Evolutionary conservation across 768 basidiomycete species (phyloP), one percentile per base, ranked within the genome.

Genomic region (Dictyophora rubrovolvata): DNA sequence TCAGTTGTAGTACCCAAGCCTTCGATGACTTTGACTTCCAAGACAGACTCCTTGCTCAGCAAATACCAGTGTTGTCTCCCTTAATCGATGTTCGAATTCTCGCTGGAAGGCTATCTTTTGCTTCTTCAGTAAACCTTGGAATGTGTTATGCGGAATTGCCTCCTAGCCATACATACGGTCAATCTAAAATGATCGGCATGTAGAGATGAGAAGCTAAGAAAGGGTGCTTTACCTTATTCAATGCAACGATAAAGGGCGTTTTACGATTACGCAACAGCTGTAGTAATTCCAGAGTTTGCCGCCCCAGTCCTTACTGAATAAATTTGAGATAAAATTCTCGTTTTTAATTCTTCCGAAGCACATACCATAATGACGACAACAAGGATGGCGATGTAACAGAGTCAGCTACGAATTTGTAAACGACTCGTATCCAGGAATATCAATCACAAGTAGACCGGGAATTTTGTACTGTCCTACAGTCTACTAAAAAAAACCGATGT

Each of bases 11-110:
- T 98, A 33, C 96, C 96, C 54, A 98, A 77, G 66, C 96, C 96
- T 73, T 99, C 96, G 65, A 98, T 84, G 62, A 97, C 90, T 79
- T 99, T 99, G 70, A 98, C 96, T 72, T 98, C 96, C 60, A 99
- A 82, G 11, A 99, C 92, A 6, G 96, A 97, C 73, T 97, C 94
- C 94, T 71, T 98, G 93, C 70, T 99, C 93, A n/a, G 95, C 92
- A 69, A 99, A 95, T 3, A 92, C 93, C 58, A 97, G 70, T 58
- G 88, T 87, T 34, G 89, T 93, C 72, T 89, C 87, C 65, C 83
- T 68, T 16, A 88, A 78, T 60, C 93, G 88, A 65, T 92, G 88
- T 68, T 92, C 89, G 68, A 95, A 99, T 72, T 98, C 93, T 63
- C 89, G 87, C 68, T 89, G 85, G 22, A 93, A 89, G 7, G 85